Conservation (phyloP, 116 monocot species). For the Papilionanthe hybrid region DNA sequence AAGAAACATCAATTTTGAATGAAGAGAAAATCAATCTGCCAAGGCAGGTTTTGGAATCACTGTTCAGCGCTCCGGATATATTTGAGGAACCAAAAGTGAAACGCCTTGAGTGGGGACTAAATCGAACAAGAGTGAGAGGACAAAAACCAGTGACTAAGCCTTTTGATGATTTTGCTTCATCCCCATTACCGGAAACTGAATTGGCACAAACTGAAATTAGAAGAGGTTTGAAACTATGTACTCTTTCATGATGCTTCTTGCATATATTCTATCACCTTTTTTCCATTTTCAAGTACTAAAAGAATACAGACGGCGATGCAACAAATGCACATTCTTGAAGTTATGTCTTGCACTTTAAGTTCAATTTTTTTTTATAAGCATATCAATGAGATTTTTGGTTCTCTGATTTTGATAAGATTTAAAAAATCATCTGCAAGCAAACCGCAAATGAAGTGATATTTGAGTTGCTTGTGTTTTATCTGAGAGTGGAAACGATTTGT, state of each 20-base stretch:
- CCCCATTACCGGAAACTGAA: constrained; percentile 6
- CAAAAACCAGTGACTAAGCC: constrained; percentile 41
- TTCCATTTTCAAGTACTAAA: background rate
- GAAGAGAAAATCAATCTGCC: constrained; percentile 36
- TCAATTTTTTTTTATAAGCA: background rate
- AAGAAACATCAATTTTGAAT: background rate
- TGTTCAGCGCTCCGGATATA: constrained; percentile 53
- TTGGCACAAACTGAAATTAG: constrained; percentile 9
- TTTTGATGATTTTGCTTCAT: constrained; percentile 23
- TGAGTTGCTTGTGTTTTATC: too few species aligned
- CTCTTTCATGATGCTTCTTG: background rate
- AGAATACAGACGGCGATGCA: background rate
- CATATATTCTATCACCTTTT: background rate
- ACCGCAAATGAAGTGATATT: too few species aligned
- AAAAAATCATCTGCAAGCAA: too few species aligned
- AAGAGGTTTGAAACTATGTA: constrained; percentile 22
- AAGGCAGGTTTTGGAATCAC: constrained; percentile 53
- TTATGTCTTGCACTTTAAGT: background rate
- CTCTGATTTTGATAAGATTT: too few species aligned
- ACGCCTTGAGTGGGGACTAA: constrained; percentile 43
- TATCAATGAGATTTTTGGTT: too few species aligned
- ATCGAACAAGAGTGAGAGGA: constrained; percentile 45
- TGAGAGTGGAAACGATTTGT: too few species aligned
- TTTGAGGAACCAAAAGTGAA: constrained; percentile 40
- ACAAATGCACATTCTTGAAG: background rate